Evolutionary conservation across 75 land plant genomes (phyloP).

Genomic region (Cupressus sempervirens): DNA sequence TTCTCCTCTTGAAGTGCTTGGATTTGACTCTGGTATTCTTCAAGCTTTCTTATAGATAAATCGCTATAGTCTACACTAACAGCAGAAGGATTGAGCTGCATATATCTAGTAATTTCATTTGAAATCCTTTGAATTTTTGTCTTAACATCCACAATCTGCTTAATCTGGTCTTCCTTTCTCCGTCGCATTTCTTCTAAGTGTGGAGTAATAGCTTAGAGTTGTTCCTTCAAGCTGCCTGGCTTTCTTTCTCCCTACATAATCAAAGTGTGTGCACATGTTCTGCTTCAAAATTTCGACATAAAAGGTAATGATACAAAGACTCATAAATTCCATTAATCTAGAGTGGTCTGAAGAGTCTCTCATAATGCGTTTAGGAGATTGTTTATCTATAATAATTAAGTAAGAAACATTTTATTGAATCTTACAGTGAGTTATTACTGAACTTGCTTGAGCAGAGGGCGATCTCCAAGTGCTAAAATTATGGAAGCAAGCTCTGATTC

Average conservation of each 20-base stretch:
- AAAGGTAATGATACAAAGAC: neutral
- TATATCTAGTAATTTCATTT: conserved; percentile 37
- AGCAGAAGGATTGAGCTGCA: conserved; percentile 2
- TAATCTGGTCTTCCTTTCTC: conserved; percentile 43
- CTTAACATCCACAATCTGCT: conserved; percentile 51
- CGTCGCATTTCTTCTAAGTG: conserved; percentile 57
- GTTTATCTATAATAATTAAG: neutral
- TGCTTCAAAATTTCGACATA: neutral
- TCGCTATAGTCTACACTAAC: conserved; percentile 48
- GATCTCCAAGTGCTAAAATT: conserved; percentile 79
- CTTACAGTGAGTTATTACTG: conserved; percentile 1
- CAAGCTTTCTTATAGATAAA: conserved; percentile 50
- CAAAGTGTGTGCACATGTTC: neutral
- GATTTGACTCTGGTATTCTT: conserved; percentile 55
- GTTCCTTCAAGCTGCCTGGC: conserved; percentile 51
- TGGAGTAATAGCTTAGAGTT: conserved; percentile 48
- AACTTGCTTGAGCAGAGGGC: conserved; percentile 54
- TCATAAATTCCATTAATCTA: neutral
- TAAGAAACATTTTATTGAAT: conserved; percentile 1
- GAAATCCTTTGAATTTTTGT: conserved; percentile 53
- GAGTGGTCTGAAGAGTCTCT: neutral
- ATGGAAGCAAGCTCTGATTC: conserved; percentile 81
- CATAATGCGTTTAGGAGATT: neutral
- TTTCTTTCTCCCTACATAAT: conserved; percentile 39
- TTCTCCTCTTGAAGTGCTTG: conserved; percentile 65